Evolutionary conservation across 2,329 filamentous ascomycete genomes (phyloP), one percentile per base, ranked within the genome.

Genomic region (Fusarium longipes): DNA sequence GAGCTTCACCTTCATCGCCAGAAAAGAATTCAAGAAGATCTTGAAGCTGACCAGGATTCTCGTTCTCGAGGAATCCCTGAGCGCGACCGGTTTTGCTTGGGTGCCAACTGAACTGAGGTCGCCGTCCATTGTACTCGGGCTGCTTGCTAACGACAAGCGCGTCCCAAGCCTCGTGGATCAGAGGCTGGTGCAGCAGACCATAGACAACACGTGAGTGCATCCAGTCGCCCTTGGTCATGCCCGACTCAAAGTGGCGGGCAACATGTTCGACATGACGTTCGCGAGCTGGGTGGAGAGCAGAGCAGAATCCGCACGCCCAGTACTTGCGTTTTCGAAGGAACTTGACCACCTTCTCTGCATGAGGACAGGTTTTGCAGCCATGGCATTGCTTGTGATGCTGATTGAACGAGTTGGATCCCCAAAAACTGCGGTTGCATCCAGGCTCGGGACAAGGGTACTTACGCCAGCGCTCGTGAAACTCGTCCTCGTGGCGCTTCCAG

Each of bases 281-380:
- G 67, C 87, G 86, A 14, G 87, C 86, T 17, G 86, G 83, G 58
- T 89, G 83, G 39, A 90, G 82, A 17, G 84, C 85, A 6, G 86
- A 88, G 70, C 89, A 91, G 77, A 91, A 90, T 25, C 89, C 89
- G 67, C 89, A 91, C 2, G 87, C 89, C 85, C 88, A 91, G 36
- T 89, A 87, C 76, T 87, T 88, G 67, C 87, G 84, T 79, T 89
- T 88, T 62, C 84, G 84, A 63, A 87, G 83, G 52, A 87, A 88
- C 71, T 84, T 84, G 73, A 89, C 87, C 20, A 89, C 87, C 68
- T 86, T 86, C 68, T 89, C 86, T 47, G 87, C 87, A 70, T 90
- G 88, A 7, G 88, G 87, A 65, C 88, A 90, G 6, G 87, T 87
- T 72, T 87, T 87, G 77, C 87, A 89, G 63, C 86, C 84, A 72